Evolutionary conservation across 2,329 filamentous ascomycete species (phyloP).

Genomic region (Hymenoscyphus albidus): DNA sequence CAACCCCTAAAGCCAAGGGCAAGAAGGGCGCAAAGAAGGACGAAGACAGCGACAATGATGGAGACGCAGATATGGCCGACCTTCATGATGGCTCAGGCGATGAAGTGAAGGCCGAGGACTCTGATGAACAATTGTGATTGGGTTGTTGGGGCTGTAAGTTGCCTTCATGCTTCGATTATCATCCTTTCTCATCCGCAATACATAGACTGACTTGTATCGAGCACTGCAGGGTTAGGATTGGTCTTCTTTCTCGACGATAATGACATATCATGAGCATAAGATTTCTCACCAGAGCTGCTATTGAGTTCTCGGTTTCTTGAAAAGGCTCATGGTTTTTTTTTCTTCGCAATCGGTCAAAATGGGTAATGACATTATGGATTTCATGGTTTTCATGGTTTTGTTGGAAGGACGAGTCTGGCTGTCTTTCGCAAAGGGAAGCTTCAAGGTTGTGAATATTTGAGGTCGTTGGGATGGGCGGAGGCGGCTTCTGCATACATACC

Average conservation of each 20-base stretch:
- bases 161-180: neutral
- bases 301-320: neutral
- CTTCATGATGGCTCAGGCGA: conserved; percentile 3
- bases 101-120: neutral
- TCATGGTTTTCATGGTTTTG: neutral
- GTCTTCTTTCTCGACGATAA: neutral
- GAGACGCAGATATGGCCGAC: neutral
- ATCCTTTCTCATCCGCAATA: neutral
- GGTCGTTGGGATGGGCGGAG: neutral
- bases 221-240: neutral
- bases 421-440: neutral
- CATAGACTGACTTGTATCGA: neutral
- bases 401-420: neutral
- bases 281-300: neutral
- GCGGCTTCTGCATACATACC: neutral
- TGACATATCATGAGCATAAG: neutral
- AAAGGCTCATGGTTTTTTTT: neutral
- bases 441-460: conserved; percentile 1
- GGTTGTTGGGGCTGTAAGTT: neutral
- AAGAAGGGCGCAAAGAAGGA: neutral
- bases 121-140: neutral
- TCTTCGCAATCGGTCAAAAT: neutral
- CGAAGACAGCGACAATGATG: neutral
- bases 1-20: neutral
- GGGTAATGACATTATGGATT: neutral